These are phyloP conservation scores for Aspergillus terreus DNA, from an alignment of 2,329 filamentous ascomycete genomes.

Conservation along the genomic window DNA sequence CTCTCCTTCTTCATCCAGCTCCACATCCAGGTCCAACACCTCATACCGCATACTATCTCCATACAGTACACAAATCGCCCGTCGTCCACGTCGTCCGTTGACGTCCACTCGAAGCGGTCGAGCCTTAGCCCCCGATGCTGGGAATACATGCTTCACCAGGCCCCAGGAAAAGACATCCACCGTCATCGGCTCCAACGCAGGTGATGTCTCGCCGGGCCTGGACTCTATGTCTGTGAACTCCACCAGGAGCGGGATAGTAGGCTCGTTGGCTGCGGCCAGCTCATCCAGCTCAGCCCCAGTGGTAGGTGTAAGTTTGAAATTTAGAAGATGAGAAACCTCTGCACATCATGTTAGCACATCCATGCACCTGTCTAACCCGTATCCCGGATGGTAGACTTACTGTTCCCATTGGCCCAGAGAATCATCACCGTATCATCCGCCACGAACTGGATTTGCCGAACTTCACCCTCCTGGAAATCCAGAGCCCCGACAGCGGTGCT, in stretches of 20 bases:
- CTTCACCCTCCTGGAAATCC: conserved; percentile 30
- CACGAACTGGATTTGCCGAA: conserved; percentile 64
- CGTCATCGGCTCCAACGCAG: conserved; percentile 6
- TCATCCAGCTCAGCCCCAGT: conserved; percentile 1
- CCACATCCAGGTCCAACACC: conserved; percentile 54
- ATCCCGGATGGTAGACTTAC: conserved; percentile 19
- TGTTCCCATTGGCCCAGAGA: conserved; percentile 44
- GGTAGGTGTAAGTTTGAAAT: conserved; percentile 27
- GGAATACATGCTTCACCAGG: conserved; percentile 47
- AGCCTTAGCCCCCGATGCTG: conserved; percentile 39
- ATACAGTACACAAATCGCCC: conserved; percentile 54
- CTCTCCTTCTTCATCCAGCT: conserved; percentile 27
- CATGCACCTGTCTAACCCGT: background rate
- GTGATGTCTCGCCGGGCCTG: conserved; percentile 9
- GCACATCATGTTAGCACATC: conserved; percentile 1
- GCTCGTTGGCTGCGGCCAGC: conserved; percentile 6
- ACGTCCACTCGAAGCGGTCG: conserved; percentile 50
- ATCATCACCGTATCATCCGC: conserved; percentile 60
- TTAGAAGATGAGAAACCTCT: conserved; percentile 32
- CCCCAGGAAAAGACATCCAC: conserved; percentile 19
- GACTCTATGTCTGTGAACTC: conserved; percentile 17
- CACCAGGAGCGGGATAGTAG: conserved; percentile 11
- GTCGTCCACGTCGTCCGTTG: conserved; percentile 53
- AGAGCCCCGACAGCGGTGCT: conserved; percentile 28
- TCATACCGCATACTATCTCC: conserved; percentile 52